Percentiles rank a stretch among this genome's conserved stretches.
Evolutionary conservation across 2,329 filamentous ascomycete species (phyloP).

Genomic region (Fusarium sp.): DNA sequence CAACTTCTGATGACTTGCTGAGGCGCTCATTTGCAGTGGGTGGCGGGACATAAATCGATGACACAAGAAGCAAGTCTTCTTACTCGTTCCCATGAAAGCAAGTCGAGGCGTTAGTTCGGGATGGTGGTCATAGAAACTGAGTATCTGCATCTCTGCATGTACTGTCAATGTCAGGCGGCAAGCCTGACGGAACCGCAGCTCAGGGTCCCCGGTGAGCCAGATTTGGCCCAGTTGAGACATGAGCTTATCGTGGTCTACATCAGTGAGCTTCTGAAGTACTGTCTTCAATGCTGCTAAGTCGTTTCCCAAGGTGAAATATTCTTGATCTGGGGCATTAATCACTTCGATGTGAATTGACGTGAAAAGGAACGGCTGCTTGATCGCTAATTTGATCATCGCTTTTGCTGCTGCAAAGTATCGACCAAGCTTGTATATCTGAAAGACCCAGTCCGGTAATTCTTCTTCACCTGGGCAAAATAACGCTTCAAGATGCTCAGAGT

Average conservation of each 20-base stretch:
- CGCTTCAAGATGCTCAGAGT: neutral
- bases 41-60: neutral
- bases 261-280: neutral
- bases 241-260: neutral
- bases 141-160: neutral
- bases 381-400: neutral
- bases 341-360: neutral
- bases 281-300: neutral
- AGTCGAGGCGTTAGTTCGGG: neutral
- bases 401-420: neutral
- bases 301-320: neutral
- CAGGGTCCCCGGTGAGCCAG: neutral
- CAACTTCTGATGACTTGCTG: neutral
- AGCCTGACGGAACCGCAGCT: neutral
- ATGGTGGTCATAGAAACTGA: neutral
- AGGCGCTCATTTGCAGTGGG: neutral
- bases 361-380: neutral
- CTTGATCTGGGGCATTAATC: neutral
- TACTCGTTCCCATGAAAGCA: neutral
- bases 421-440: neutral
- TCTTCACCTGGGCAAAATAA: neutral
- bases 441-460: neutral
- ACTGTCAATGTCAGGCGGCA: neutral
- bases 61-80: neutral
- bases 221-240: neutral